Conservation (phyloP, 352 stramenopile species). For the Blastocystis sp. region DNA sequence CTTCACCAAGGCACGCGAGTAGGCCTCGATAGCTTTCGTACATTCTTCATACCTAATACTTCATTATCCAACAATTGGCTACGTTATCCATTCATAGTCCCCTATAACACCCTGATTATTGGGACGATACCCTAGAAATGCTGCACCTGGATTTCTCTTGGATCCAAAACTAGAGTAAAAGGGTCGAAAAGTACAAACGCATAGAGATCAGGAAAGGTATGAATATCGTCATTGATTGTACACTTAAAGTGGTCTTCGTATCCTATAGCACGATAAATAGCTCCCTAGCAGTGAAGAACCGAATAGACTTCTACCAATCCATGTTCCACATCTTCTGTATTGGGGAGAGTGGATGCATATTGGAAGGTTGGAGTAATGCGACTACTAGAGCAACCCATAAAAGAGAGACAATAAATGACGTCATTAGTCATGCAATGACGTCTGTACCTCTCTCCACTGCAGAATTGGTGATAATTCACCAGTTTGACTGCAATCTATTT, state of each 20-base stretch:
- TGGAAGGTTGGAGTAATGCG: background rate
- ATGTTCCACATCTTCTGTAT: slow-evolving; percentile 31
- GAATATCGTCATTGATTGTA: background rate
- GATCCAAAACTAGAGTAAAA: slow-evolving; percentile 16
- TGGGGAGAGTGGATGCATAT: slow-evolving; percentile 38
- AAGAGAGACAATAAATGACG: background rate
- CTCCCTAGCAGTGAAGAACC: background rate
- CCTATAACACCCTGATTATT: background rate
- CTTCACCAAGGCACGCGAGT: slow-evolving; percentile 21
- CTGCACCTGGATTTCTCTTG: background rate
- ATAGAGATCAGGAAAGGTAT: slow-evolving; percentile 39
- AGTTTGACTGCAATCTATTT: no score
- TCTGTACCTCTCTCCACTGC: no score
- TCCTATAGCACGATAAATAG: slow-evolving; percentile 23
- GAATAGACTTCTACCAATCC: background rate
- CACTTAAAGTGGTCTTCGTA: slow-evolving; percentile 23
- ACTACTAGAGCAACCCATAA: slow-evolving; percentile 45
- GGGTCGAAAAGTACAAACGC: background rate
- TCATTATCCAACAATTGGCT: background rate
- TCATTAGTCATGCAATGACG: background rate
- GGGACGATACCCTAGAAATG: slow-evolving; percentile 36
- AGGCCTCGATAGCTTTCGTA: slow-evolving; percentile 26
- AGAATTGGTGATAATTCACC: no score
- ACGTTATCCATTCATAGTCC: slow-evolving; percentile 32
- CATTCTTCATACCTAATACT: slow-evolving; percentile 28